Evolutionary conservation across 768 basidiomycete genomes (phyloP).

Genomic region (Tephrocybe sp.): DNA sequence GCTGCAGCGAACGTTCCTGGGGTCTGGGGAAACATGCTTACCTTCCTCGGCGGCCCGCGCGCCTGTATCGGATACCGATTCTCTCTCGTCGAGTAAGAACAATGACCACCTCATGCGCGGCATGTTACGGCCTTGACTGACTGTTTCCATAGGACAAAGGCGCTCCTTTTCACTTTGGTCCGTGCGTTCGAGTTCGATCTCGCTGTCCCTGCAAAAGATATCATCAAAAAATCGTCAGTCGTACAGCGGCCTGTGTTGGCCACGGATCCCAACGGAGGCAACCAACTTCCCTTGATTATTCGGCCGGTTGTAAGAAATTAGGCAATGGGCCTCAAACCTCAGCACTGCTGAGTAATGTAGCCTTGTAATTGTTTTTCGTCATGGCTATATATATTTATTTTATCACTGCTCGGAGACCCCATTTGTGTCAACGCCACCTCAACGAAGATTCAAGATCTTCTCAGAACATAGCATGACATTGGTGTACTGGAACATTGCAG

Average conservation of each 20-base stretch:
- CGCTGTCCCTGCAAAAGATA: conserved; percentile 44
- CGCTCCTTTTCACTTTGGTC: conserved; percentile 44
- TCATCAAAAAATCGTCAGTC: conserved; percentile 36
- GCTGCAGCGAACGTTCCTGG: conserved; percentile 49
- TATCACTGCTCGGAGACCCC: too few relatives aligned
- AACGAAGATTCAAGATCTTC: too few relatives aligned
- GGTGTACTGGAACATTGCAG: too few relatives aligned
- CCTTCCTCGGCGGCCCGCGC: conserved; percentile 66
- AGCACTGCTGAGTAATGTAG: too few relatives aligned
- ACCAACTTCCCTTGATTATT: conserved; percentile 44
- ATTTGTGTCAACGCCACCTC: too few relatives aligned
- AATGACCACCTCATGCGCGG: neutral
- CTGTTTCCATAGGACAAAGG: conserved; percentile 36
- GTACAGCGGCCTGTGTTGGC: conserved; percentile 45
- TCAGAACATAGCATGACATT: too few relatives aligned
- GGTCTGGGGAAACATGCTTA: conserved; percentile 56
- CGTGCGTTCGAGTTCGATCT: conserved; percentile 54
- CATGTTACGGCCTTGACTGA: too few relatives aligned
- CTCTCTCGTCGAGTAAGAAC: conserved; percentile 49
- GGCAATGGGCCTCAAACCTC: neutral
- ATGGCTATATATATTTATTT: too few relatives aligned
- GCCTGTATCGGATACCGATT: conserved; percentile 71
- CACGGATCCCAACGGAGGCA: conserved; percentile 34
- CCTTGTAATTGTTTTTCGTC: too few relatives aligned
- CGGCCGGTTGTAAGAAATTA: conserved; percentile 18